A percentile compares a stretch with the other conserved stretches of the same genome.
These are phyloP conservation scores for Orbilia javanica DNA, from an alignment of 2,329 filamentous ascomycete species.

Conservation along the genomic window DNA sequence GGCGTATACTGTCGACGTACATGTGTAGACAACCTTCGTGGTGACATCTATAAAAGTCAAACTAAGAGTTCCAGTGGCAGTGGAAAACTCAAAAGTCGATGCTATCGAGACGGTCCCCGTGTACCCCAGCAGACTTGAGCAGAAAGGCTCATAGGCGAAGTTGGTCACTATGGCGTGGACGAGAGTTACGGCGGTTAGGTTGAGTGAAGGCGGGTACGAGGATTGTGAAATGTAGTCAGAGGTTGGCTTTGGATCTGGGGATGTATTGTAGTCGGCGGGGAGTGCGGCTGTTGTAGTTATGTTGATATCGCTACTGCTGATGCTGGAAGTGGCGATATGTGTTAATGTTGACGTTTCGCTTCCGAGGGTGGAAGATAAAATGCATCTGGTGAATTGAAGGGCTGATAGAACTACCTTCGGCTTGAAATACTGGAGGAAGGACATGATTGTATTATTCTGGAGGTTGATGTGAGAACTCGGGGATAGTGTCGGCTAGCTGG, in stretches of 20 bases:
- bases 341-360: background rate
- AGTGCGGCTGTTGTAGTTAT: no score
- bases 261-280: no score
- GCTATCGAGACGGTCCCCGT: background rate
- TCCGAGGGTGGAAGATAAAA: background rate
- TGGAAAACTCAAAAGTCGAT: background rate
- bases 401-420: no score
- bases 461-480: no score
- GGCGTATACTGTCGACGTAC: background rate
- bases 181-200: background rate
- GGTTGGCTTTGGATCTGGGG: background rate
- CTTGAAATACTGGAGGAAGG: no score
- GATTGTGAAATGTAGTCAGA: no score
- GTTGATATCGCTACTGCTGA: background rate
- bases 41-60: background rate
- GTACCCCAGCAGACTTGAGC: background rate
- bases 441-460: no score
- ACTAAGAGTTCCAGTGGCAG: background rate
- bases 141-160: background rate
- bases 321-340: background rate
- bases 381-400: no score
- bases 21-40: background rate
- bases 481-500: no score
- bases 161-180: slow-evolving; percentile 1
- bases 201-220: no score